phyloP scores from a whole-genome alignment of 495 filamentous ascomycete genomes.

The Achaetomiella virescens region DNA sequence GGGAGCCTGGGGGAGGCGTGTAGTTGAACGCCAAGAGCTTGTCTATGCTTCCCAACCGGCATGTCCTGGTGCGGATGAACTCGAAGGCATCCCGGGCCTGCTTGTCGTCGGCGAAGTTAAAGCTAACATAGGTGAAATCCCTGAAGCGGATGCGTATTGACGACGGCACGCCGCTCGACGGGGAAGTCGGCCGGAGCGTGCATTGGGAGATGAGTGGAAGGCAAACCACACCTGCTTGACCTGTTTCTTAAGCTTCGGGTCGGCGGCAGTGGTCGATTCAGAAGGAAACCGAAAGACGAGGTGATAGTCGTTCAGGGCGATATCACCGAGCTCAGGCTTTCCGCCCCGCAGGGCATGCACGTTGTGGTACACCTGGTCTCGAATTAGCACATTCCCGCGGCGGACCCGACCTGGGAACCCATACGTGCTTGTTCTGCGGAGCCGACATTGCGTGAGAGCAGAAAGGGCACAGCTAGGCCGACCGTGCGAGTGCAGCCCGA shows the following conservation, averaged over 20 bases:
- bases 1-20: constrained; percentile 51
- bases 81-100: constrained; percentile 84
- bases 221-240: constrained; percentile 79
- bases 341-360: constrained; percentile 42
- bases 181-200: constrained; percentile 62
- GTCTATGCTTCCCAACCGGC: constrained; percentile 74
- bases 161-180: constrained; percentile 63
- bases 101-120: constrained; percentile 73
- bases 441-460: constrained; percentile 23
- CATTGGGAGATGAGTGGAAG: constrained; percentile 80
- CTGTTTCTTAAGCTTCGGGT: constrained; percentile 38
- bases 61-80: constrained; percentile 74
- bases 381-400: constrained; percentile 20
- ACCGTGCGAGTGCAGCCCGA: neutral
- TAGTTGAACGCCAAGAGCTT: constrained; percentile 91
- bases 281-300: constrained; percentile 35
- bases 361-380: constrained; percentile 28
- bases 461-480: neutral
- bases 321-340: constrained; percentile 35
- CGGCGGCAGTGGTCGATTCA: constrained; percentile 20
- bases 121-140: constrained; percentile 87
- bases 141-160: constrained; percentile 84
- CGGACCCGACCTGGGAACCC: neutral
- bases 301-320: constrained; percentile 40
- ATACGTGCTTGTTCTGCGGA: constrained; percentile 29